phyloP scores from a whole-genome alignment of 1,284 basidiomycete genomes.

The Trichosporon asahii region DNA sequence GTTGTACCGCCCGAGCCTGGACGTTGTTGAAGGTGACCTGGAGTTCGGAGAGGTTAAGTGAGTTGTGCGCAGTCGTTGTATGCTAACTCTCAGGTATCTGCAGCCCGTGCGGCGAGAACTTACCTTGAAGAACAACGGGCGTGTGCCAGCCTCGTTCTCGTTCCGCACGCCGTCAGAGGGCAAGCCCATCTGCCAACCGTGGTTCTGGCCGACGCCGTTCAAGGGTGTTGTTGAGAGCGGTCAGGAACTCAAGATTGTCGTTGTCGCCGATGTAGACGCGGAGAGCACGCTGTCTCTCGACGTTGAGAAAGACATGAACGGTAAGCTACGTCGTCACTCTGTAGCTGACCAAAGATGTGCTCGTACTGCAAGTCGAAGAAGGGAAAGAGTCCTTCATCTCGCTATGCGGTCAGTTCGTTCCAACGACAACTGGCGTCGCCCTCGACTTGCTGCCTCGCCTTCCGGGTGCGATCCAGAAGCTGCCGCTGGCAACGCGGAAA shows the following conservation, averaged over 20 bases:
- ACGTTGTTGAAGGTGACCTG: conserved; percentile 54
- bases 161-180: conserved; percentile 38
- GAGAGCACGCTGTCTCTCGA: conserved; percentile 16
- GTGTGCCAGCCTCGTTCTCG: conserved; percentile 36
- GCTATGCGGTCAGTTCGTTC: conserved; percentile 35
- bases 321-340: conserved; percentile 15
- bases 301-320: conserved; percentile 39
- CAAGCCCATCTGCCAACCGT: conserved; percentile 41
- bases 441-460: conserved; percentile 33
- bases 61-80: neutral
- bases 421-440: conserved; percentile 36
- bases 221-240: conserved; percentile 32
- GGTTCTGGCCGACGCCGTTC: conserved; percentile 40
- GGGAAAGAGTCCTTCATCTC: conserved; percentile 46
- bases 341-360: conserved; percentile 33
- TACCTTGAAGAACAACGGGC: conserved; percentile 35
- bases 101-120: conserved; percentile 27
- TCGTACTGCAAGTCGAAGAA: conserved; percentile 39
- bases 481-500: conserved; percentile 32
- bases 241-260: conserved; percentile 24
- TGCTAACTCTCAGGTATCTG: conserved; percentile 23
- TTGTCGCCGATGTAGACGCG: conserved; percentile 32
- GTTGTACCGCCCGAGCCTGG: conserved; percentile 54
- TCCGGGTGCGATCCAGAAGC: conserved; percentile 25
- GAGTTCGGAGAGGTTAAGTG: conserved; percentile 46